Percentiles rank a stretch among this genome's conserved stretches.
Evolutionary conservation across 129 eudicot species (phyloP).

Genomic region (Pittosporum tobira): DNA sequence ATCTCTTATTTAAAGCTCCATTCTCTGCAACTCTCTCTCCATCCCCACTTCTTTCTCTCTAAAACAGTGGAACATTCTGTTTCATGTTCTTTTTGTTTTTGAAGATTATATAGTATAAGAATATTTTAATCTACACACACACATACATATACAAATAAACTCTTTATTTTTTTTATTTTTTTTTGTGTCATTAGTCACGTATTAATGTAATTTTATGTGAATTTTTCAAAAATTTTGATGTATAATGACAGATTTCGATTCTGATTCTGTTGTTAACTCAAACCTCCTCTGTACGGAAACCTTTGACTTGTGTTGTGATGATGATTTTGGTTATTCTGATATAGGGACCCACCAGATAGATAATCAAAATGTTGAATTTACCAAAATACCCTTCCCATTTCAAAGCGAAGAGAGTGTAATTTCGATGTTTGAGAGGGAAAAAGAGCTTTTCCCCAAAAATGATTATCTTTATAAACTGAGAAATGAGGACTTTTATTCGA

Average conservation of each 20-base stretch:
- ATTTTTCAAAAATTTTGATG: neutral
- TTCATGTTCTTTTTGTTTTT: too few species aligned
- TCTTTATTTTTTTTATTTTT: neutral
- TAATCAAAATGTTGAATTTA: slow-evolving; percentile 16
- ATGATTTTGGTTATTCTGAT: slow-evolving; percentile 10
- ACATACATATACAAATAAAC: too few species aligned
- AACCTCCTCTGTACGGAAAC: slow-evolving; percentile 34
- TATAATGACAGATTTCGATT: slow-evolving; percentile 30
- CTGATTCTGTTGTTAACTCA: slow-evolving; percentile 19
- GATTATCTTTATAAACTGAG: slow-evolving; percentile 40
- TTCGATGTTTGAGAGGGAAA: slow-evolving; percentile 38
- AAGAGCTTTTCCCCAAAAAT: slow-evolving; percentile 28
- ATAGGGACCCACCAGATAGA: neutral
- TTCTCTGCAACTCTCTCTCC: slow-evolving; percentile 12
- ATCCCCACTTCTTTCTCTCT: slow-evolving; percentile 12
- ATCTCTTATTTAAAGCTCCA: slow-evolving; percentile 13
- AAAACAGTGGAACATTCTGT: neutral
- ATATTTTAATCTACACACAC: slow-evolving; percentile 15
- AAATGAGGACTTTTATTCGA: slow-evolving; percentile 39
- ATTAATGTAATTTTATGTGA: slow-evolving; percentile 9
- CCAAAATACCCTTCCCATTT: slow-evolving; percentile 7
- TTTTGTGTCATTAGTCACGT: slow-evolving; percentile 4
- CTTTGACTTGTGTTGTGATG: slow-evolving; percentile 37
- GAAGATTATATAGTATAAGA: neutral
- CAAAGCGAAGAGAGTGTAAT: slow-evolving; percentile 27